Conservation (phyloP, 2,329 filamentous ascomycete genomes). For the Verticillium dahliae region DNA sequence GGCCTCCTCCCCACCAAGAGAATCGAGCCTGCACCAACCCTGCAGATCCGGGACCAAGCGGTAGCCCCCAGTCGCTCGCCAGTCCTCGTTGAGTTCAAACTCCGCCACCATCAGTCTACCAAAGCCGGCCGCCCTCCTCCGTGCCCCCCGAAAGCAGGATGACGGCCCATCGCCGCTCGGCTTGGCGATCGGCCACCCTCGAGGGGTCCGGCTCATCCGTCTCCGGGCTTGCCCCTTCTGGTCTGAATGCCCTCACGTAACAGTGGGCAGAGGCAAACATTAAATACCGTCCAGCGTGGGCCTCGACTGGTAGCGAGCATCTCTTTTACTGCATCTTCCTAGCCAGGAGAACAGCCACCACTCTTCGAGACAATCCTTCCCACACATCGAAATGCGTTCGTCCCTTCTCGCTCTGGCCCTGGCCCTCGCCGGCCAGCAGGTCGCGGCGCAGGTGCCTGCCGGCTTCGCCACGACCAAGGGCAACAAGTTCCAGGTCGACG, state of each 20-base stretch:
- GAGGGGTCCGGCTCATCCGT: neutral
- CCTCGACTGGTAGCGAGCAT: neutral
- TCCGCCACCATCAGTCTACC: neutral
- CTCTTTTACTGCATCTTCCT: neutral
- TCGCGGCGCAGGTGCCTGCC: neutral
- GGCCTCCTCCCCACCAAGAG: neutral
- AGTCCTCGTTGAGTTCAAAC: neutral
- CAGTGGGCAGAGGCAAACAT: neutral
- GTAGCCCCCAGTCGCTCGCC: neutral
- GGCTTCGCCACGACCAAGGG: constrained; percentile 16
- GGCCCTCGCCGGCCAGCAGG: neutral
- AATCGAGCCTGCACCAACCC: neutral
- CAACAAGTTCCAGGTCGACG: constrained; percentile 44
- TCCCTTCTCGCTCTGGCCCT: neutral
- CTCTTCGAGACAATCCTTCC: neutral
- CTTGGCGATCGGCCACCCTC: neutral
- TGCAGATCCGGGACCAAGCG: neutral
- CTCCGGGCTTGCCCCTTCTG: neutral
- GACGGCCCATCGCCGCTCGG: neutral
- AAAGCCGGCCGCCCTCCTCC: neutral
- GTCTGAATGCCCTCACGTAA: neutral
- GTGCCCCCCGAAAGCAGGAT: neutral
- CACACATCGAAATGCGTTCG: neutral
- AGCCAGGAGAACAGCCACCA: neutral
- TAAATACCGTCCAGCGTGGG: neutral